phyloP scores from a whole-genome alignment of 805 yeast species.

The Spathaspora arborariae region DNA sequence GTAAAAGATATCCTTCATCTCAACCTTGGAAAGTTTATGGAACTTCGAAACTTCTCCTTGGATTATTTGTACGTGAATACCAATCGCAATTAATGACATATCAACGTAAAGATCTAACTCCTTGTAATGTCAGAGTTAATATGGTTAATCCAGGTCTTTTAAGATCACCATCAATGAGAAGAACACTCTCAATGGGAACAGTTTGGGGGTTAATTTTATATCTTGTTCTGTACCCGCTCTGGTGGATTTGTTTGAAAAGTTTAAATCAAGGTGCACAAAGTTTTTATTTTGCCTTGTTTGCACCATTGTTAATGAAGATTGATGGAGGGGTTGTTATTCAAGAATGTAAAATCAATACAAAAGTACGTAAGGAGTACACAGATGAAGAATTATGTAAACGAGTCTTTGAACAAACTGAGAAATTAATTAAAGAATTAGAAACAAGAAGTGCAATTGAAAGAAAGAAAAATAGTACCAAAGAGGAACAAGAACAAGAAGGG shows the following conservation, averaged over 20 bases:
- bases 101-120: constrained; percentile 68
- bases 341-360: constrained; percentile 60
- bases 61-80: constrained; percentile 72
- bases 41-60: constrained; percentile 71
- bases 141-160: constrained; percentile 89
- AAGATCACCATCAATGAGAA: constrained; percentile 81
- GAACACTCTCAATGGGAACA: constrained; percentile 75
- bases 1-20: constrained; percentile 51
- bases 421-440: constrained; percentile 57
- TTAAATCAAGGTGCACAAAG: constrained; percentile 80
- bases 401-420: constrained; percentile 59
- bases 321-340: constrained; percentile 69
- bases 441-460: constrained; percentile 67
- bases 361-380: constrained; percentile 59
- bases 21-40: constrained; percentile 79
- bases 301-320: constrained; percentile 62
- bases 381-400: constrained; percentile 58
- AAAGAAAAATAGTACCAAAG: constrained; percentile 33
- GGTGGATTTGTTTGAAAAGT: constrained; percentile 78
- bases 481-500: constrained; percentile 16
- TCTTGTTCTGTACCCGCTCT: constrained; percentile 69
- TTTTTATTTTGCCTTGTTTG: constrained; percentile 59
- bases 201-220: constrained; percentile 58
- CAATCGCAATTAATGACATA: constrained; percentile 60
- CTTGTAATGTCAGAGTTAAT: constrained; percentile 64